Percentiles rank a stretch among this genome's conserved stretches.
Evolutionary conservation across 1,139 yeast genomes (phyloP).

Genomic region (Geotrichum klebahnii): DNA sequence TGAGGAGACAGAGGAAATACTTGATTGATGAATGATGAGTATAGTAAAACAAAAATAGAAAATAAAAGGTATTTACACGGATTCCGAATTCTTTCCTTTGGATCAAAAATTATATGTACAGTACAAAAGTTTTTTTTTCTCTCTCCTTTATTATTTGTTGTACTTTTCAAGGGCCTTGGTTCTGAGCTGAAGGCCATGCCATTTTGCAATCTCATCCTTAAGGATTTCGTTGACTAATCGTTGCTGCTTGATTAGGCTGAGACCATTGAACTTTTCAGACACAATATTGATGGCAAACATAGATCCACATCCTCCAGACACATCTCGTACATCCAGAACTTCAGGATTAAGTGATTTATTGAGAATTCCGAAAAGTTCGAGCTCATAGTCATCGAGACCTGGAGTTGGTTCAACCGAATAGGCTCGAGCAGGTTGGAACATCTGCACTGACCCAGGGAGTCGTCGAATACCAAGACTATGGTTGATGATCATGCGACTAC

Average conservation of each 20-base stretch:
- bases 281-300: slow-evolving; percentile 88
- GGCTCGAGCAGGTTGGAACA: not conserved
- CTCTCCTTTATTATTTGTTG: slow-evolving; percentile 5
- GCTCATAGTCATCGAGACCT: slow-evolving; percentile 60
- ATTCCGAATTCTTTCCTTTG: not conserved
- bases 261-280: slow-evolving; percentile 69
- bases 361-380: slow-evolving; percentile 56
- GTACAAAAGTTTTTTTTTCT: not conserved
- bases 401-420: slow-evolving; percentile 19
- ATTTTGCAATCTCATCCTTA: slow-evolving; percentile 78
- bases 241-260: slow-evolving; percentile 86
- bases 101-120: not conserved
- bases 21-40: slow-evolving; percentile 45
- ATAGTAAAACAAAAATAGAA: slow-evolving; percentile 6
- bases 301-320: slow-evolving; percentile 96
- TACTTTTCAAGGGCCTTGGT: slow-evolving; percentile 46
- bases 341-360: slow-evolving; percentile 54
- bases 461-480: not conserved
- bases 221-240: slow-evolving; percentile 76
- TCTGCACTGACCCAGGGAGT: not conserved
- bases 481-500: not conserved
- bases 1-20: slow-evolving; percentile 76
- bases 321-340: slow-evolving; percentile 64
- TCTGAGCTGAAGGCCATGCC: slow-evolving; percentile 91
- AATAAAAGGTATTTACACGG: not conserved